Evolutionary conservation across 2,329 filamentous ascomycete genomes (phyloP).

Genomic region (Aureobasidium sp.): DNA sequence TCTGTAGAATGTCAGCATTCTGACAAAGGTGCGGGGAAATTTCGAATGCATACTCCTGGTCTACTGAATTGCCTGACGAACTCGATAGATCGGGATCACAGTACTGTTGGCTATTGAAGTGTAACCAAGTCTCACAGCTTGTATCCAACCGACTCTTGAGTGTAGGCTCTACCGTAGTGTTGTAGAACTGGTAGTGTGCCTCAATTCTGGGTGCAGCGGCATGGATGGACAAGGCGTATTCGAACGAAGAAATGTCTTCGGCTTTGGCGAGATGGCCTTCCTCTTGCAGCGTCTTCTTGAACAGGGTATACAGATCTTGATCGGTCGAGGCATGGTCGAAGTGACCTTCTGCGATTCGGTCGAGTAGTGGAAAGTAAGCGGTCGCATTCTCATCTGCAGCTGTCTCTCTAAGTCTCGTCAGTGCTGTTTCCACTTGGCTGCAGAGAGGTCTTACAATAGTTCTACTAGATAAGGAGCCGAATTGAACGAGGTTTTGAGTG

Average conservation of each 20-base stretch:
- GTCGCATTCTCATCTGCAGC: slow-evolving; percentile 83
- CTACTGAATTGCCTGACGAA: slow-evolving; percentile 35
- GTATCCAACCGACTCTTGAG: slow-evolving; percentile 52
- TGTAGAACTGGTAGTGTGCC: slow-evolving; percentile 95
- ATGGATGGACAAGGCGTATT: slow-evolving; percentile 78
- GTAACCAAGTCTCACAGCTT: slow-evolving; percentile 62
- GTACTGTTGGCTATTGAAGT: slow-evolving; percentile 63
- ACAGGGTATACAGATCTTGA: slow-evolving; percentile 67
- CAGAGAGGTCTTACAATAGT: slow-evolving; percentile 60
- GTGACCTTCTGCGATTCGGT: slow-evolving; percentile 75
- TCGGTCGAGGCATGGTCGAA: slow-evolving; percentile 67
- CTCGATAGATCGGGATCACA: slow-evolving; percentile 38
- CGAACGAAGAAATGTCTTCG: slow-evolving; percentile 79
- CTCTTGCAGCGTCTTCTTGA: slow-evolving; percentile 61
- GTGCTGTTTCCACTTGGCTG: background rate
- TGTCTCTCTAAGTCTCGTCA: slow-evolving; percentile 59
- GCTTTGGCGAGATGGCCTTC: slow-evolving; percentile 66
- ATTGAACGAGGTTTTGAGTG: slow-evolving; percentile 76
- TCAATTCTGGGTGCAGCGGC: slow-evolving; percentile 84
- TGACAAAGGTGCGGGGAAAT: background rate
- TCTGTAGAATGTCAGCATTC: slow-evolving; percentile 1
- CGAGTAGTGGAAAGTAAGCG: slow-evolving; percentile 84
- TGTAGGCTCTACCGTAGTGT: slow-evolving; percentile 61
- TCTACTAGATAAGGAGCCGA: slow-evolving; percentile 85
- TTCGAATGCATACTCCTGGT: slow-evolving; percentile 24